phyloP scores from a whole-genome alignment of 306 rosid genomes.

The Cicer pinnatifidum region DNA sequence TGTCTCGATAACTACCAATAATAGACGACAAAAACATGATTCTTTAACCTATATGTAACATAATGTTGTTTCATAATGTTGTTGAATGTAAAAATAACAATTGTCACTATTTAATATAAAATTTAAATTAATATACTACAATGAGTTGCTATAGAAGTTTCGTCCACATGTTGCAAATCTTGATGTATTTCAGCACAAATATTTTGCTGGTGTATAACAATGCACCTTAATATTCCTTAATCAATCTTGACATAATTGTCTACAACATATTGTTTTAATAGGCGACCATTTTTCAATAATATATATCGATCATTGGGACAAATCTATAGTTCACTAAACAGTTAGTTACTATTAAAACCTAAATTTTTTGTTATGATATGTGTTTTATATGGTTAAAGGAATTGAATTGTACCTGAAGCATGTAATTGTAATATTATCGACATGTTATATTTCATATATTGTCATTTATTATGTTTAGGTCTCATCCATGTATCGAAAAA shows the following conservation, averaged over 20 bases:
- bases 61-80: too few species aligned
- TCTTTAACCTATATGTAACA: background rate
- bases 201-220: background rate
- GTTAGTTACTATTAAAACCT: accelerated
- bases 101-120: background rate
- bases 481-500: background rate
- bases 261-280: background rate
- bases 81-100: too few species aligned
- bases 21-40: background rate
- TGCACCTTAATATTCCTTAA: background rate
- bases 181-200: background rate
- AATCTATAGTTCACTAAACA: background rate
- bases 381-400: background rate
- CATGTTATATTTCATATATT: background rate
- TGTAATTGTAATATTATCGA: background rate
- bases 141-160: background rate
- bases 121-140: background rate
- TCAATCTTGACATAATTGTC: slow-evolving; percentile 2
- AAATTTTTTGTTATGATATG: background rate
- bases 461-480: background rate
- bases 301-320: background rate
- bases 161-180: background rate
- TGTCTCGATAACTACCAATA: background rate
- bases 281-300: background rate
- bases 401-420: background rate